Evolutionary conservation across 2,329 filamentous ascomycete genomes (phyloP).

Genomic region (Furcasterigmium sp.): DNA sequence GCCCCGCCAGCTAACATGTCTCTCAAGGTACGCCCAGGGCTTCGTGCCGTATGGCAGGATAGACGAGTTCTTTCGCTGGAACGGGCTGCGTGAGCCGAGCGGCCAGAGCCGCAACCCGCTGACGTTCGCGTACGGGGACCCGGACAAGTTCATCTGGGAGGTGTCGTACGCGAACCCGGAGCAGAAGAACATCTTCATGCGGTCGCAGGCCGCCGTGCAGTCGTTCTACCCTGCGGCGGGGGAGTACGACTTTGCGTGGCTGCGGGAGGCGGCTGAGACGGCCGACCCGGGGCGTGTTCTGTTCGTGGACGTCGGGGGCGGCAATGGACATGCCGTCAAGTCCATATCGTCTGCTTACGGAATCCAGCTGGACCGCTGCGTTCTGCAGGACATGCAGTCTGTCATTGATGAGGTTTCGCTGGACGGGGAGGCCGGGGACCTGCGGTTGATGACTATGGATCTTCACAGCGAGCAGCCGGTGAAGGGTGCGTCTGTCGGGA

Average conservation of each 20-base stretch:
- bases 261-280: slow-evolving; percentile 5
- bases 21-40: slow-evolving; percentile 18
- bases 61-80: slow-evolving; percentile 24
- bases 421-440: background rate
- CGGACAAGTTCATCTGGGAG: slow-evolving; percentile 24
- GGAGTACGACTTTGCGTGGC: slow-evolving; percentile 25
- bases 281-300: slow-evolving; percentile 11
- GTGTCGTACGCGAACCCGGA: slow-evolving; percentile 17
- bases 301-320: slow-evolving; percentile 27
- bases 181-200: slow-evolving; percentile 19
- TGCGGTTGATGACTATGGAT: slow-evolving; percentile 7
- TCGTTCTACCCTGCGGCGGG: slow-evolving; percentile 16
- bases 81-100: slow-evolving; percentile 22
- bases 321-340: slow-evolving; percentile 19
- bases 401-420: slow-evolving; percentile 8
- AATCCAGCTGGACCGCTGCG: background rate
- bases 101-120: slow-evolving; percentile 17
- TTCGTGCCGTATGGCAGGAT: slow-evolving; percentile 15
- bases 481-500: slow-evolving; percentile 4
- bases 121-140: slow-evolving; percentile 20
- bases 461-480: slow-evolving; percentile 16
- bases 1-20: no score
- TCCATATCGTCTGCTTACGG: slow-evolving; percentile 10
- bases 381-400: slow-evolving; percentile 16
- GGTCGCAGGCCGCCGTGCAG: slow-evolving; percentile 19